phyloP scores from a whole-genome alignment of 2,329 filamentous ascomycete species.

The Diaporthe ilicicola region DNA sequence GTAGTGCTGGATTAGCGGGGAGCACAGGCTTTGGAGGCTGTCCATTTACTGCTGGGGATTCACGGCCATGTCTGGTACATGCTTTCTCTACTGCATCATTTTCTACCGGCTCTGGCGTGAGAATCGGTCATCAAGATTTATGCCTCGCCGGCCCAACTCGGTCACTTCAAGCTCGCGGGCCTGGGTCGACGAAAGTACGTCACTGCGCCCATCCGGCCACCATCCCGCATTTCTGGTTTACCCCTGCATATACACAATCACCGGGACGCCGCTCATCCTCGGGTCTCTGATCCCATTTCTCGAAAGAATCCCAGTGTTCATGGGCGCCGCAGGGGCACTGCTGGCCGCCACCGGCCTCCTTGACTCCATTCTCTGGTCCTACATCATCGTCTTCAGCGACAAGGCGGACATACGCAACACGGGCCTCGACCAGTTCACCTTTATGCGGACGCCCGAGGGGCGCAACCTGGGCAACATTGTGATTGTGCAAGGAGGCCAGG shows the following conservation, averaged over 20 bases:
- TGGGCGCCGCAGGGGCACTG: slow-evolving; percentile 68
- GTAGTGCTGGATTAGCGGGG: slow-evolving; percentile 65
- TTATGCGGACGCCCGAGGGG: slow-evolving; percentile 52
- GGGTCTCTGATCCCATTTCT: slow-evolving; percentile 49
- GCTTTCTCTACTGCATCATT: slow-evolving; percentile 50
- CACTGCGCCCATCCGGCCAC: slow-evolving; percentile 43
- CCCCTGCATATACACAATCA: slow-evolving; percentile 74
- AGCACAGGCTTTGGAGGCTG: slow-evolving; percentile 63
- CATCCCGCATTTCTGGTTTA: slow-evolving; percentile 71
- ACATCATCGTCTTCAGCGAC: slow-evolving; percentile 59
- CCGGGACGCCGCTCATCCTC: slow-evolving; percentile 71
- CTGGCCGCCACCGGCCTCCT: slow-evolving; percentile 65
- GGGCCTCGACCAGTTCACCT: slow-evolving; percentile 61
- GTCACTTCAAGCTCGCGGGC: slow-evolving; percentile 3
- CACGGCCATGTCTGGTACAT: slow-evolving; percentile 48
- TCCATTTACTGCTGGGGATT: slow-evolving; percentile 72
- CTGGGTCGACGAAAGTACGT: slow-evolving; percentile 35
- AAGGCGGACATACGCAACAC: slow-evolving; percentile 51
- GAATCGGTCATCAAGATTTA: slow-evolving; percentile 35
- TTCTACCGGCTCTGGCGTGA: slow-evolving; percentile 48
- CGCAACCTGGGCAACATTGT: slow-evolving; percentile 53
- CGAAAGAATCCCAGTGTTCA: slow-evolving; percentile 39
- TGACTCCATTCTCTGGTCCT: slow-evolving; percentile 62
- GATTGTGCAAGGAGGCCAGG: slow-evolving; percentile 40
- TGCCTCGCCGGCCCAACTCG: slow-evolving; percentile 33